Conservation (phyloP, 495 filamentous ascomycete species). For the Penicillium dipodomyicola region DNA sequence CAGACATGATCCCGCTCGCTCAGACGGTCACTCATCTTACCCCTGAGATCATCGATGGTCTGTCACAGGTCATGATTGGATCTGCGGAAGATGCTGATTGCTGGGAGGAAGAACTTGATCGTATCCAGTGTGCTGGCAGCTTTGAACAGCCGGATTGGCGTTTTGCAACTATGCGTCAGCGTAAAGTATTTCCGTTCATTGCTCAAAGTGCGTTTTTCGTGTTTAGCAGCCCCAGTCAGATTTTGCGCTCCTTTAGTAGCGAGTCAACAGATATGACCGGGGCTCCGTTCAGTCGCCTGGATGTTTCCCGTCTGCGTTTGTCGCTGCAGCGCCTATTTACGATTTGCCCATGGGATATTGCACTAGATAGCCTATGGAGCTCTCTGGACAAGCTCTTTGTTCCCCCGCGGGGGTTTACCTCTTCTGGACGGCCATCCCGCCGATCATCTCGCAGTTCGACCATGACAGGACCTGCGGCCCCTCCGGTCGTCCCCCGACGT, state of each 20-base stretch:
- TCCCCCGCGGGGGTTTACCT: slow-evolving; percentile 56
- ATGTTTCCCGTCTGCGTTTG: slow-evolving; percentile 32
- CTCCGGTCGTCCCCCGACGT: slow-evolving; percentile 31
- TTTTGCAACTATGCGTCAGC: slow-evolving; percentile 40
- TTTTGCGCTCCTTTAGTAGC: slow-evolving; percentile 63
- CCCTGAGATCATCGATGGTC: slow-evolving; percentile 40
- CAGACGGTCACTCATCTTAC: slow-evolving; percentile 47
- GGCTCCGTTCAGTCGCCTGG: slow-evolving; percentile 19
- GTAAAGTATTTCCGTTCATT: slow-evolving; percentile 53
- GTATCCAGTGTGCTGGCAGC: slow-evolving; percentile 39
- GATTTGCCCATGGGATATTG: slow-evolving; percentile 50
- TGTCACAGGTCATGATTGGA: slow-evolving; percentile 36
- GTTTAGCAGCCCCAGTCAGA: slow-evolving; percentile 61
- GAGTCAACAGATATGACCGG: slow-evolving; percentile 20
- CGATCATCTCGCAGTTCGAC: slow-evolving; percentile 39
- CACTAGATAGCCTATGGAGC: slow-evolving; percentile 76
- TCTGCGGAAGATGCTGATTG: slow-evolving; percentile 38
- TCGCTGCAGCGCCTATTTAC: slow-evolving; percentile 37
- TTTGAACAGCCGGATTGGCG: slow-evolving; percentile 43
- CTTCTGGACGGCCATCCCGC: slow-evolving; percentile 34
- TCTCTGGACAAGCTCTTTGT: slow-evolving; percentile 65
- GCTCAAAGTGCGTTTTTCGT: slow-evolving; percentile 74
- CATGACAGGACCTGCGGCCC: slow-evolving; percentile 19
- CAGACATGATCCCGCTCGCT: slow-evolving; percentile 22
- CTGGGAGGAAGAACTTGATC: slow-evolving; percentile 43